Conservation (phyloP, 2,329 filamentous ascomycete genomes). For the Ceratocystis huliohia region DNA sequence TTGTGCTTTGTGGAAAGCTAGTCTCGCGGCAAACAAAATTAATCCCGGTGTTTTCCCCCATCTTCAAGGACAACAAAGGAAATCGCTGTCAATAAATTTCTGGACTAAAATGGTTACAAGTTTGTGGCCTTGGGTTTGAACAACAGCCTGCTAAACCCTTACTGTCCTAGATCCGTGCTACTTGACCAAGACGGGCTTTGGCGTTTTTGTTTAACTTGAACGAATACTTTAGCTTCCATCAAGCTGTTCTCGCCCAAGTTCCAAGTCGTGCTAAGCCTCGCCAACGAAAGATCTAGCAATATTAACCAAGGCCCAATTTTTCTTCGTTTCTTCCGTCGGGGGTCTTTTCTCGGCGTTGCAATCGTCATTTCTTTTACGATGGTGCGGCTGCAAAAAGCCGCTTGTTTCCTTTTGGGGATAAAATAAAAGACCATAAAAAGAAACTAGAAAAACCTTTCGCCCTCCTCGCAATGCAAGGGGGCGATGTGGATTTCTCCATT, state of each 20-base stretch:
- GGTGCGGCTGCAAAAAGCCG: conserved; percentile 6
- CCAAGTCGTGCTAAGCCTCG: not conserved
- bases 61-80: not conserved
- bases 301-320: not conserved
- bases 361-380: not conserved
- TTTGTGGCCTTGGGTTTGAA: not conserved
- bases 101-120: not conserved
- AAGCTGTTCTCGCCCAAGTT: not conserved
- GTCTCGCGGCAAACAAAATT: not conserved
- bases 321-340: not conserved
- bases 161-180: not conserved
- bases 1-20: not conserved
- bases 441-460: not conserved
- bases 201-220: not conserved
- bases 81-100: not conserved
- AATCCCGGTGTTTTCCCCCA: not conserved
- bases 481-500: not conserved
- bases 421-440: not conserved
- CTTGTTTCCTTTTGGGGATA: not conserved
- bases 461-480: not conserved
- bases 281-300: not conserved
- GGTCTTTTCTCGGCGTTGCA: not conserved
- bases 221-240: not conserved
- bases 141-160: not conserved
- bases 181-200: not conserved